These are phyloP conservation scores for Salvia hispanica DNA, from an alignment of 257 asterid species.

Conservation along the genomic window DNA sequence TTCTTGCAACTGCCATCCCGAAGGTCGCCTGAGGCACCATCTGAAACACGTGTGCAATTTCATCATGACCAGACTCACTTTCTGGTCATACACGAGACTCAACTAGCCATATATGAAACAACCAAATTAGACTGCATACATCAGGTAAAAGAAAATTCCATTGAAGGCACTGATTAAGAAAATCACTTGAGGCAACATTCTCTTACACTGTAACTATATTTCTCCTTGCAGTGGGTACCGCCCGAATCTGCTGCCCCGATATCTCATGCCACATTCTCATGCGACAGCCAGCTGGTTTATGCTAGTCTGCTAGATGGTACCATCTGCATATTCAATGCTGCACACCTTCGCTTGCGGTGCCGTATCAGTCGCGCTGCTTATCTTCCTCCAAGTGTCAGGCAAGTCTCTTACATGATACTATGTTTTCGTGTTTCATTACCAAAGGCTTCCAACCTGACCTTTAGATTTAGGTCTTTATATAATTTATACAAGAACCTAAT, in stretches of 20 bases:
- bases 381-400: slow-evolving; percentile 48
- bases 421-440: background rate
- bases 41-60: slow-evolving; percentile 64
- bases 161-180: background rate
- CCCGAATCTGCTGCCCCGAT: slow-evolving; percentile 58
- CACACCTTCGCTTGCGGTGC: slow-evolving; percentile 53
- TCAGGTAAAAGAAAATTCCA: slow-evolving; percentile 40
- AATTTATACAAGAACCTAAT: background rate
- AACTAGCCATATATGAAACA: slow-evolving; percentile 61
- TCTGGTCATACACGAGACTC: slow-evolving; percentile 69
- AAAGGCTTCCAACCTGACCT: background rate
- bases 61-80: slow-evolving; percentile 65
- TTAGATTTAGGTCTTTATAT: background rate
- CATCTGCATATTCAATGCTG: slow-evolving; percentile 51
- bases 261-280: slow-evolving; percentile 59
- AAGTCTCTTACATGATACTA: slow-evolving; percentile 24
- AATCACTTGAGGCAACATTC: background rate
- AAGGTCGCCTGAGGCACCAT: slow-evolving; percentile 46
- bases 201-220: background rate
- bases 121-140: slow-evolving; percentile 54
- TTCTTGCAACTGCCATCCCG: slow-evolving; percentile 60
- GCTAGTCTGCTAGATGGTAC: slow-evolving; percentile 55
- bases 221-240: slow-evolving; percentile 49
- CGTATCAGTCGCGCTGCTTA: slow-evolving; percentile 57
- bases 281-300: slow-evolving; percentile 59